Percentiles rank a stretch among this genome's conserved stretches.
Conservation (phyloP, 1,284 basidiomycete genomes). For the Pseudozyma flocculosa region DNA sequence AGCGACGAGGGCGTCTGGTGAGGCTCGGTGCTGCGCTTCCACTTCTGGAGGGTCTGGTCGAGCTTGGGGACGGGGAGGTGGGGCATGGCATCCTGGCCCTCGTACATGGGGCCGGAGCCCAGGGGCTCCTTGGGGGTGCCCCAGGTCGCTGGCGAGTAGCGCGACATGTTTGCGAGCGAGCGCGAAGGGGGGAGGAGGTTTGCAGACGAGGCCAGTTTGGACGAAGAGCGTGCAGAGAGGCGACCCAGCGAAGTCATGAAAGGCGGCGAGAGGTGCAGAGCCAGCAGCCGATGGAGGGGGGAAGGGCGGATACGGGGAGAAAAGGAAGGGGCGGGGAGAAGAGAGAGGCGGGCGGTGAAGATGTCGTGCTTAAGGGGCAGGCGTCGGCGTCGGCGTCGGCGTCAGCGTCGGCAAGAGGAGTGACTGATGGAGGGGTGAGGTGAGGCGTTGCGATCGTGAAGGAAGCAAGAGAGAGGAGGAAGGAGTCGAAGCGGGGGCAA, state of each 20-base stretch:
- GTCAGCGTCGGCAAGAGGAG: no score
- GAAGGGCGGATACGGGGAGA: no score
- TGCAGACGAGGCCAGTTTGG: not conserved
- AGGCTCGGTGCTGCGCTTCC: conserved; percentile 48
- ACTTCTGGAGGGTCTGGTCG: conserved; percentile 53
- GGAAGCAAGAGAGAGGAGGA: no score
- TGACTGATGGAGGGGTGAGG: no score
- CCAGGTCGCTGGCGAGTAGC: conserved; percentile 18
- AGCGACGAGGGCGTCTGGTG: conserved; percentile 37
- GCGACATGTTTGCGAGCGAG: conserved; percentile 2
- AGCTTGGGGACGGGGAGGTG: conserved; percentile 54
- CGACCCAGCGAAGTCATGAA: conserved; percentile 1
- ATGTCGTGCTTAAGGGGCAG: no score
- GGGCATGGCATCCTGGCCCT: conserved; percentile 51
- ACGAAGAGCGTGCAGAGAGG: conserved; percentile 1
- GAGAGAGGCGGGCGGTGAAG: no score
- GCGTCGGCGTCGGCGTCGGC: no score
- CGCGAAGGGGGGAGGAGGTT: not conserved
- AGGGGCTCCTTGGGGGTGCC: conserved; percentile 20
- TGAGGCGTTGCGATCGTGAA: no score
- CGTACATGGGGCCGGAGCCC: conserved; percentile 38
- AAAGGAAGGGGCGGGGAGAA: no score
- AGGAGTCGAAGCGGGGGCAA: no score
- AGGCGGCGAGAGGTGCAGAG: no score
- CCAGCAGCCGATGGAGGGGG: no score